phyloP scores from a whole-genome alignment of 805 yeast genomes.

The Yarrowia sp. region DNA sequence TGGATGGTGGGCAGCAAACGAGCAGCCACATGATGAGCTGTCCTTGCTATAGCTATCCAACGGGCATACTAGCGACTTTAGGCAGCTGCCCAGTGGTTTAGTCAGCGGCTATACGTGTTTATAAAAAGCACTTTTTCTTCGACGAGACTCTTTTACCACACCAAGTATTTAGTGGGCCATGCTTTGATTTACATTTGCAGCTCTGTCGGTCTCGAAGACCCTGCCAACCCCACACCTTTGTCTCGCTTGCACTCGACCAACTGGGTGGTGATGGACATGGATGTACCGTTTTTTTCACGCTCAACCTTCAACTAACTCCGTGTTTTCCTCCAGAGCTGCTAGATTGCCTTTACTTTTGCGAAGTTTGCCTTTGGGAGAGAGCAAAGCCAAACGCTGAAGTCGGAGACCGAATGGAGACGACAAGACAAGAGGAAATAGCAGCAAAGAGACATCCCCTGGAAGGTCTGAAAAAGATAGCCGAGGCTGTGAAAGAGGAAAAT shows the following conservation, averaged over 20 bases:
- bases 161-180: too few relatives aligned
- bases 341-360: background rate
- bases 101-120: too few relatives aligned
- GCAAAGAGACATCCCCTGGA: too few relatives aligned
- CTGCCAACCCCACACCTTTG: conserved; percentile 5
- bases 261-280: background rate
- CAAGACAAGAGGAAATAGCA: background rate
- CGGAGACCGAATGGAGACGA: background rate
- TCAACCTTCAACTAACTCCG: conserved; percentile 3
- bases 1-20: background rate
- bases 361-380: background rate
- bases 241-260: background rate
- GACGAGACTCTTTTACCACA: too few relatives aligned
- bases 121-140: too few relatives aligned
- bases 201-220: background rate
- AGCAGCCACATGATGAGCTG: background rate
- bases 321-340: background rate
- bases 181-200: too few relatives aligned
- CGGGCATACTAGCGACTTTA: too few relatives aligned
- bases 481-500: background rate
- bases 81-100: too few relatives aligned
- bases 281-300: background rate
- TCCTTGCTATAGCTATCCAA: too few relatives aligned
- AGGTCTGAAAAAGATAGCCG: too few relatives aligned
- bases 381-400: background rate